Base-by-base conservation (phyloP, 371 early-diverging fungal species). In the Syncephalis plumigaleata region DNA sequence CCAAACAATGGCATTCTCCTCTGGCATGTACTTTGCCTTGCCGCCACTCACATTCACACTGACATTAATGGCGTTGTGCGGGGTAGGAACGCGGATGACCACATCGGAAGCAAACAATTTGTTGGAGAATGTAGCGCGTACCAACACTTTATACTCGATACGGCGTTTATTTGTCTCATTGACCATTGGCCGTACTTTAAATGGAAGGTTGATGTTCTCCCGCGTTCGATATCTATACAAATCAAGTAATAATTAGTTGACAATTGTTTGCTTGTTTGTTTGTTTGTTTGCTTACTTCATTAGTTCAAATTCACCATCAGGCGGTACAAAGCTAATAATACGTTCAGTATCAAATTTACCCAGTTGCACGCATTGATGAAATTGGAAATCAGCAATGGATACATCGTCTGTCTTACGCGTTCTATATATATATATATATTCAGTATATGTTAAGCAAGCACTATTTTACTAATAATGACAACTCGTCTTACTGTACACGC, bases 281-380 rank as follows among this genome's bases (percentile, higher is more conserved):
- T 18, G 18, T 43, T 20, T 25, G 15, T 31, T 7, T 20, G 9
- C 25, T 42, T 18, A 40, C 36, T 20, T 70, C 91, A 91, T 91
- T 45, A 91, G 68, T 60, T 88, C 91, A 64, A 87, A 91, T 60
- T 91, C 91, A 56, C 91, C 91, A 58, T 90, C 91, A 1, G 87
- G 87, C 24, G 91, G 91, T 44, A 88, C 75, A 64, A 87, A 88
- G 49, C 76, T 80, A 55, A 91, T 91, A 5, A 79, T 83, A 44
- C 86, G 64, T 39, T 84, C 83, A 27, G 63, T 71, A 51, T 86
- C 87, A 60, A 86, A 88, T 49, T 75, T 79, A 17, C 81, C 81
- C 18, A 89, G 61, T 47, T 79, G 80, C 16, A 89, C 89, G 54
- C 91, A 91, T 57, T 91, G 91, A 54, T 91, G 91, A 63, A 91